Evolutionary conservation across 345 rosid species (phyloP).

Genomic region (Mallotus nudiflorus): DNA sequence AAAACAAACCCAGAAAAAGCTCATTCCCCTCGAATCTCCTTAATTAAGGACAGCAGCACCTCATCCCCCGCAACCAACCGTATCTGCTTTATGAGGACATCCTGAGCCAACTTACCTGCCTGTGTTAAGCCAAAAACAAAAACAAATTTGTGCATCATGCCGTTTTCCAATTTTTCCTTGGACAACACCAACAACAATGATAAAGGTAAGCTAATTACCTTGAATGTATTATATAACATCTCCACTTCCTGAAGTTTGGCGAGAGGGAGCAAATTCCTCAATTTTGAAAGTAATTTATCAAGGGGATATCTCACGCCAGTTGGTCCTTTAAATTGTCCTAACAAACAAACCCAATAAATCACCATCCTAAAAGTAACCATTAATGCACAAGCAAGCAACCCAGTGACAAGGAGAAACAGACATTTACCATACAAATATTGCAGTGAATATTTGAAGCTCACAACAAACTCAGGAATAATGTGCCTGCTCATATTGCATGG

Average conservation of each 20-base stretch:
- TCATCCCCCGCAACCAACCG: conserved; percentile 42
- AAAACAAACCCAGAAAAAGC: conserved; percentile 3
- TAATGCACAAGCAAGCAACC: neutral
- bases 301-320: conserved; percentile 19
- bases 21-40: conserved; percentile 34
- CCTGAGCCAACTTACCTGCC: conserved; percentile 37
- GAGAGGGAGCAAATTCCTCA: conserved; percentile 41
- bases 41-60: conserved; percentile 30
- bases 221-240: conserved; percentile 25
- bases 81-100: conserved; percentile 32
- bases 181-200: neutral
- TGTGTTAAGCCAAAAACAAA: conserved; percentile 21
- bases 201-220: conserved; percentile 26
- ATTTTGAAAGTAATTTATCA: conserved; percentile 34
- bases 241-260: conserved; percentile 34
- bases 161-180: neutral
- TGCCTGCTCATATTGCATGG: conserved; percentile 36
- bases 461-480: conserved; percentile 48
- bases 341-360: neutral
- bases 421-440: conserved; percentile 24
- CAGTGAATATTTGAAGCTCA: conserved; percentile 44
- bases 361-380: conserved; percentile 5
- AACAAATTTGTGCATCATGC: neutral
- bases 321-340: conserved; percentile 26
- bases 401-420: neutral